A percentile compares a stretch with the other conserved stretches of the same genome.
phyloP scores from a whole-genome alignment of 2,329 filamentous ascomycete species.

The Ophiocordyceps camponoti-leonardi region DNA sequence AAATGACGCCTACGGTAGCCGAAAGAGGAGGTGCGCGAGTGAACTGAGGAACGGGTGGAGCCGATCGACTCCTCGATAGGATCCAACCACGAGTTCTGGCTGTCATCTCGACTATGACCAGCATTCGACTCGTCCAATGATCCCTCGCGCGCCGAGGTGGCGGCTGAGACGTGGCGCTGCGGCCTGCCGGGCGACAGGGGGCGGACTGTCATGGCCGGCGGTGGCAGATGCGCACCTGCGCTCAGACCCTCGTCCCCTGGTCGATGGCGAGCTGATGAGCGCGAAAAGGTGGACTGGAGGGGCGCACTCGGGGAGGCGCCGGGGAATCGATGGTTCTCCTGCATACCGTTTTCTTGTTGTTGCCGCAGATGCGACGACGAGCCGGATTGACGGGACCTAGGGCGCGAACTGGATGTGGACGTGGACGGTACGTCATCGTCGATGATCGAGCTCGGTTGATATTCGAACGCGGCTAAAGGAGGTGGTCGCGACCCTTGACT shows the following conservation, averaged over 20 bases:
- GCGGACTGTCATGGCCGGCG: constrained; percentile 28
- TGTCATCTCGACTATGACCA: constrained; percentile 38
- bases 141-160: constrained; percentile 1
- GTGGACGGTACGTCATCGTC: not conserved
- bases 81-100: constrained; percentile 82
- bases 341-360: constrained; percentile 6
- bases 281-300: constrained; percentile 37
- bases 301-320: constrained; percentile 9
- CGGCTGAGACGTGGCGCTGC: constrained; percentile 6
- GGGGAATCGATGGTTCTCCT: constrained; percentile 9
- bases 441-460: constrained; percentile 1
- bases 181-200: constrained; percentile 24
- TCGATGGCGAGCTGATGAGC: constrained; percentile 19
- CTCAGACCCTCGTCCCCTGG: constrained; percentile 12
- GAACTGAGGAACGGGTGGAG: constrained; percentile 62
- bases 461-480: constrained; percentile 37
- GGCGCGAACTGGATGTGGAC: not conserved
- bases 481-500: constrained; percentile 64
- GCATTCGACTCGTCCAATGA: constrained; percentile 10
- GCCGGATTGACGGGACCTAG: not conserved
- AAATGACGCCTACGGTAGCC: constrained; percentile 53
- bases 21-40: constrained; percentile 60
- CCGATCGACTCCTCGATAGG: constrained; percentile 81
- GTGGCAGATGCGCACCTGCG: not conserved
- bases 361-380: constrained; percentile 5